Evolutionary conservation across 163 green algal genomes (phyloP).

Genomic region (Scenedesmus sp.): DNA sequence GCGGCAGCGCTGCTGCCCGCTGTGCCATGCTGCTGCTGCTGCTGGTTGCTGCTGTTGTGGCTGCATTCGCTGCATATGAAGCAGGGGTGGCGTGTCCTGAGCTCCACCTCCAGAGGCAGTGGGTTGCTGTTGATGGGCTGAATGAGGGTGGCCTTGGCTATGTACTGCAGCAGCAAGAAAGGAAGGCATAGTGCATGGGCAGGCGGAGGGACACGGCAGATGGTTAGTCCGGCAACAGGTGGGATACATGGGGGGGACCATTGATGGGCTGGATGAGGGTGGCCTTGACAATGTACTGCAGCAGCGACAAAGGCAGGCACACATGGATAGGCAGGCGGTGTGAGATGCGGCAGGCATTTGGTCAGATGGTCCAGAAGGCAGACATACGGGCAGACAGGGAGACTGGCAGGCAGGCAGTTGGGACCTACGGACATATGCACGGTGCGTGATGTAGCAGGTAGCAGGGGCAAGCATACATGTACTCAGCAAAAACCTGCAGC

Average conservation of each 20-base stretch:
- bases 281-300: neutral
- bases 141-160: neutral
- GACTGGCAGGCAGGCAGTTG: neutral
- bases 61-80: neutral
- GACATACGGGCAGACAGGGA: too few species aligned
- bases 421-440: neutral
- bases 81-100: neutral
- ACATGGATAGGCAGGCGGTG: too few species aligned
- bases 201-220: too few species aligned
- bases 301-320: neutral
- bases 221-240: too few species aligned
- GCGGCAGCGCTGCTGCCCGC: neutral
- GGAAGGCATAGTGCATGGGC: too few species aligned
- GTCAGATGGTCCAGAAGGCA: too few species aligned
- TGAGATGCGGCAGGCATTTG: too few species aligned
- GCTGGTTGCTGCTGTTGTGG: neutral
- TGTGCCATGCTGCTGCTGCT: neutral
- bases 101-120: neutral
- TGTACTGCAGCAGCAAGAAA: neutral
- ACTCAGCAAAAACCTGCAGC: too few species aligned
- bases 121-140: conserved; percentile 5
- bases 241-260: neutral
- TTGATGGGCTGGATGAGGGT: neutral
- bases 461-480: too few species aligned
- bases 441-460: neutral